Base-by-base conservation (phyloP, 1,284 basidiomycete species). In the Cystobasidium slooffiae region DNA sequence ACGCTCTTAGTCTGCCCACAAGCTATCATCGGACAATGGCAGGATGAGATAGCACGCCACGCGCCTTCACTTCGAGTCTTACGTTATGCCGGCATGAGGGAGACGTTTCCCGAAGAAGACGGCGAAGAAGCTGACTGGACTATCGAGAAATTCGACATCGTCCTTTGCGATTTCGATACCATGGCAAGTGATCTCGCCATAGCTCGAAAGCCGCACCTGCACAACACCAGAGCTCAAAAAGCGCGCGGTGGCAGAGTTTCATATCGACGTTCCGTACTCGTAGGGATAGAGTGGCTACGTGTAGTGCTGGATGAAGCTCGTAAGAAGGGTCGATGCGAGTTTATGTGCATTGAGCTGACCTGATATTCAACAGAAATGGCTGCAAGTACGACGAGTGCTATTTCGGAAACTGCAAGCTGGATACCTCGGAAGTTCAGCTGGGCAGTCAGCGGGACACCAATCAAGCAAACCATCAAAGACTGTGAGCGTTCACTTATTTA, bases 271-370 rank as follows among this genome's bases (percentile, higher is more conserved):
- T 75, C 75, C 3, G 41, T 80, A 10, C 75, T 80, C 20, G 75
- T 80, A 49, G 72, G 77, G 20, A 51, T 79, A 49, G 78, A 80
- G 22, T 80, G 74, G 39, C 56, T 80, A 6, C 56, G 80, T 0
- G 75, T 80, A 6, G 41, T 78, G 53, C 75, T 78, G 47, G 80
- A 80, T 68, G 80, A 80, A 59, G 79, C 78, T 1, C 80, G 69
- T 72, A 78, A 44, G 72, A 65, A 65, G 31, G 41, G 52, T 49
- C 7, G 5, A 41, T 14, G 58, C 41, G 39, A 43, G 14, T 65
- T 75, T 43, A 75, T 74, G 75, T 66, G n/a, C 24, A 20, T 31
- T 31, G 31, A 61, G 16, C 46, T 64, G 6, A 63, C 20, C 31
- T 20, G 55, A 0, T 16, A 51, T 8, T 47, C 18, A 14, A 31